Percentiles rank a stretch among this genome's conserved stretches.
phyloP scores from a whole-genome alignment of 1,284 basidiomycete species.

The Ganoderma multipileum region DNA sequence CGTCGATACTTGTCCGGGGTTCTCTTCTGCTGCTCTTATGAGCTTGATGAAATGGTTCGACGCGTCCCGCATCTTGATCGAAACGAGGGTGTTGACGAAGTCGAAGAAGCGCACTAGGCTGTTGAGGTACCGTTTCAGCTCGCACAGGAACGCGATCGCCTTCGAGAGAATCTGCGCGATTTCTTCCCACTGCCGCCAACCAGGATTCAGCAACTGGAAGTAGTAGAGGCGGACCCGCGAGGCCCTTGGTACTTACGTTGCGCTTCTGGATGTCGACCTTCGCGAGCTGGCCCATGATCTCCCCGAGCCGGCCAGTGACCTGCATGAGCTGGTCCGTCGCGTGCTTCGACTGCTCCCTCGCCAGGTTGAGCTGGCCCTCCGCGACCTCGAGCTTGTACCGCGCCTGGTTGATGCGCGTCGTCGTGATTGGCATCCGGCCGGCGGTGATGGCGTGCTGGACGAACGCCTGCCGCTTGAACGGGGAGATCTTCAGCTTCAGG shows the following conservation, averaged over 20 bases:
- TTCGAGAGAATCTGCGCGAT: conserved; percentile 12
- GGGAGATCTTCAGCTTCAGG: conserved; percentile 10
- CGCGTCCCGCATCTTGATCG: conserved; percentile 8
- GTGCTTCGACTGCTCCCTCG: conserved; percentile 8
- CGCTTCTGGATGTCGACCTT: conserved; percentile 12
- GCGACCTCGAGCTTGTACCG: conserved; percentile 3
- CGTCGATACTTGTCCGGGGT: background rate
- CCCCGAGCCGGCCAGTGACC: conserved; percentile 12
- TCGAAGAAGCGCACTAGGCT: conserved; percentile 23
- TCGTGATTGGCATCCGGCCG: background rate
- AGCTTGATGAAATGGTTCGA: conserved; percentile 15
- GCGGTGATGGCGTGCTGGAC: background rate
- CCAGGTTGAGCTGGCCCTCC: conserved; percentile 16
- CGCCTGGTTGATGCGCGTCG: conserved; percentile 5
- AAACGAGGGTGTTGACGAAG: conserved; percentile 17
- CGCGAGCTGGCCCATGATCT: conserved; percentile 16
- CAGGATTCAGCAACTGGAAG: background rate
- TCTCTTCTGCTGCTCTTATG: conserved; percentile 11
- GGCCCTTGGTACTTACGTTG: conserved; percentile 12
- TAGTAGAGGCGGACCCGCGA: too few species aligned
- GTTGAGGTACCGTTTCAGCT: conserved; percentile 21
- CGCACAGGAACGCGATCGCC: conserved; percentile 18
- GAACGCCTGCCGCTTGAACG: conserved; percentile 8
- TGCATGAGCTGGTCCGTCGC: conserved; percentile 17
- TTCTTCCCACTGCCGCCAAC: conserved; percentile 17